These are phyloP conservation scores for Podila epicladia DNA, from an alignment of 192 early-diverging fungal genomes.

Conservation along the genomic window DNA sequence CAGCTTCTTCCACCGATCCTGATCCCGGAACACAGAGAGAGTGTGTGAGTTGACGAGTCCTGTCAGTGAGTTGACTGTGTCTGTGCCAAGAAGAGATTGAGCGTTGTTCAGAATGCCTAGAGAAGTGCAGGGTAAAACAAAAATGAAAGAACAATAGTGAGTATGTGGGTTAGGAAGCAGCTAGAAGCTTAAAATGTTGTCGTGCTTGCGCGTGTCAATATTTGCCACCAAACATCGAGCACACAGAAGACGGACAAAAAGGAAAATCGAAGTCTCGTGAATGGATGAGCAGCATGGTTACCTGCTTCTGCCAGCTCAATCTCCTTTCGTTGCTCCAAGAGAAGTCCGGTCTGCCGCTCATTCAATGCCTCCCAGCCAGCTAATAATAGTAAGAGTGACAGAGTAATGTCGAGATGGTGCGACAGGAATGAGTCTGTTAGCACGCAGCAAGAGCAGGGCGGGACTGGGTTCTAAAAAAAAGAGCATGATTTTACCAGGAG, in stretches of 20 bases:
- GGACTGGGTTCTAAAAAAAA: background rate
- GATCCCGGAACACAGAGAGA: slow-evolving; percentile 58
- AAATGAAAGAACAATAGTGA: too few species aligned
- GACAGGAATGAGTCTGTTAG: background rate
- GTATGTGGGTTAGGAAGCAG: background rate
- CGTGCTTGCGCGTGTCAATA: background rate
- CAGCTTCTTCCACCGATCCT: slow-evolving; percentile 55
- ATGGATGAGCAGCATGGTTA: background rate
- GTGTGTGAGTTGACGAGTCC: slow-evolving; percentile 58
- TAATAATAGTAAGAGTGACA: background rate
- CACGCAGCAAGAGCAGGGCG: too few species aligned
- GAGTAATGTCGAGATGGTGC: background rate
- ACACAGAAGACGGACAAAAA: background rate
- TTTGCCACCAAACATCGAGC: background rate
- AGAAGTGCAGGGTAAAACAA: background rate
- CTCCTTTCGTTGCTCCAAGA: slow-evolving; percentile 38
- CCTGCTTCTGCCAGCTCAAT: slow-evolving; percentile 50
- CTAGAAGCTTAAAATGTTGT: background rate
- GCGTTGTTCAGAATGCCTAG: slow-evolving; percentile 48
- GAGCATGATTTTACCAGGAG: slow-evolving; percentile 14
- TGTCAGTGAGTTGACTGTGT: slow-evolving; percentile 36
- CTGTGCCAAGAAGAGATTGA: slow-evolving; percentile 38
- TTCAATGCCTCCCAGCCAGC: slow-evolving; percentile 52
- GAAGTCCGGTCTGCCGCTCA: slow-evolving; percentile 40
- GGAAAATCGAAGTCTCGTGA: background rate